These are phyloP conservation scores for Centaurea solstitialis DNA, from an alignment of 129 eudicot species.

Conservation along the genomic window DNA sequence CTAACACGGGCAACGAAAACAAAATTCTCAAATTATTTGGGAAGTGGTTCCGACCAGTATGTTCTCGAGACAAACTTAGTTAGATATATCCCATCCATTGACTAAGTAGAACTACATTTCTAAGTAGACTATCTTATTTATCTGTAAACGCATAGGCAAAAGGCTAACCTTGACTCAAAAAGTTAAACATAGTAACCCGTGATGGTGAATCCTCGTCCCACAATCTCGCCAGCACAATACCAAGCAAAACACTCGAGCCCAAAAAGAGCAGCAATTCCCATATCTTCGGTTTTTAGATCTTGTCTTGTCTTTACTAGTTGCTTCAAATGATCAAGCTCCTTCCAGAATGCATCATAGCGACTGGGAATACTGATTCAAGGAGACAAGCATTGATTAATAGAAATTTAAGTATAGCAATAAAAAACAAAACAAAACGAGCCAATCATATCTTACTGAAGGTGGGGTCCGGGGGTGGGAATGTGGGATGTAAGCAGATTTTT, in stretches of 20 bases:
- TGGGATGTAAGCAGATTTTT: background rate
- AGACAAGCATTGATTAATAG: background rate
- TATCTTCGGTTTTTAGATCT: conserved; percentile 51
- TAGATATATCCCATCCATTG: background rate
- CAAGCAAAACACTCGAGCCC: conserved; percentile 67
- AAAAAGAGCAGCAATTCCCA: conserved; percentile 57
- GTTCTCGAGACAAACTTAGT: background rate
- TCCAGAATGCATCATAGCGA: conserved; percentile 41
- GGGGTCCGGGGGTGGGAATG: background rate
- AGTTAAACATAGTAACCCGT: conserved; percentile 53
- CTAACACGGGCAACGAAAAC: background rate
- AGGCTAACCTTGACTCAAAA: conserved; percentile 14
- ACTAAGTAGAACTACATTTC: conserved; percentile 18
- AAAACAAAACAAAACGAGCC: background rate
- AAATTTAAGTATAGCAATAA: background rate
- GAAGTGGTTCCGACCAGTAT: background rate
- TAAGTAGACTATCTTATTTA: conserved; percentile 27
- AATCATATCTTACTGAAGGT: background rate
- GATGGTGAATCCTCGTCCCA: conserved; percentile 60
- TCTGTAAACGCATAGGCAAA: background rate
- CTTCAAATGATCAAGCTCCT: conserved; percentile 37
- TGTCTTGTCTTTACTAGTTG: conserved; percentile 37
- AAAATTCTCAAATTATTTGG: conserved; percentile 21
- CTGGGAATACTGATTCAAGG: conserved; percentile 38
- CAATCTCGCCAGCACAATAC: conserved; percentile 59